These are phyloP conservation scores for Nicotiana undulata DNA, from an alignment of 257 asterid species.

Conservation along the genomic window DNA sequence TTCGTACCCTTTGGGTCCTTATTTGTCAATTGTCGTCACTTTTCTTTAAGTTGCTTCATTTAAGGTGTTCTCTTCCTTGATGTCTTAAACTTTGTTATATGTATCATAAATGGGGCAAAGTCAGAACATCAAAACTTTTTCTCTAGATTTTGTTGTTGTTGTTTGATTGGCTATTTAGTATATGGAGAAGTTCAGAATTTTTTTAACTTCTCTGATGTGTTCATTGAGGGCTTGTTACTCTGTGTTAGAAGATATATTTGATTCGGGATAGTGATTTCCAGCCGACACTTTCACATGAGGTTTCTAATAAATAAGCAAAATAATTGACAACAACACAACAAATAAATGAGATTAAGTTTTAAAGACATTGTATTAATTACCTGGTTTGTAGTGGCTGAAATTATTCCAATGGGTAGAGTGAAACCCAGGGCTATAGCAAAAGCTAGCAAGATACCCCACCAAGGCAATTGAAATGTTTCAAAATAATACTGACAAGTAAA, in stretches of 20 bases:
- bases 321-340: slow-evolving; percentile 18
- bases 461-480: slow-evolving; percentile 39
- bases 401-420: slow-evolving; percentile 55
- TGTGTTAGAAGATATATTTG: neutral
- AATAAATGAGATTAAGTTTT: neutral
- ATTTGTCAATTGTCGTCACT: neutral
- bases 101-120: neutral
- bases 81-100: neutral
- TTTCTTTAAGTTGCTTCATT: neutral
- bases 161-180: neutral
- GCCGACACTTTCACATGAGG: neutral
- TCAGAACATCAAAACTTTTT: neutral
- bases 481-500: slow-evolving; percentile 22
- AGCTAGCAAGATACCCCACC: slow-evolving; percentile 57
- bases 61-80: neutral
- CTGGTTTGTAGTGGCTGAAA: slow-evolving; percentile 55
- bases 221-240: neutral
- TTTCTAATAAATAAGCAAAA: neutral
- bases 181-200: neutral
- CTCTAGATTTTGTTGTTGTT: neutral
- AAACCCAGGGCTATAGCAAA: slow-evolving; percentile 33
- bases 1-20: neutral
- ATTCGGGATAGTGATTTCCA: neutral
- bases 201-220: neutral
- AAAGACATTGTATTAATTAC: slow-evolving; percentile 7